Base-by-base conservation (phyloP, 768 basidiomycete species). In the Russula dissimulans region DNA sequence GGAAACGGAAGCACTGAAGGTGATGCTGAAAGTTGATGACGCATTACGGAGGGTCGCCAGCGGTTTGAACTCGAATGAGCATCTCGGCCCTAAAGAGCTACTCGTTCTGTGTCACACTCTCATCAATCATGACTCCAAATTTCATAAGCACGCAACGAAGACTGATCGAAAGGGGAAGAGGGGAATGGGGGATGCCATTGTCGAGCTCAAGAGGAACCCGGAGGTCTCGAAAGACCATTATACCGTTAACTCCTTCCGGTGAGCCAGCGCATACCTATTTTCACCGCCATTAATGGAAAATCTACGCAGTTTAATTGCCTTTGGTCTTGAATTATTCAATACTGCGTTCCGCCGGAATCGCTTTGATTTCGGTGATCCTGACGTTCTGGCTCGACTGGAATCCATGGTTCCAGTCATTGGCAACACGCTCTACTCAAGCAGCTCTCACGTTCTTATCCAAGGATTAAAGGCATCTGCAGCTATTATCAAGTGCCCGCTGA, bases 311-410 rank as follows among this genome's bases (percentile, higher is more conserved):
- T 98, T 98, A 67, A 84, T 97, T 34, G 81, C 84, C 5, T 92
- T 99, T 66, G 97, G 97, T 44, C 77, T 98, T 44, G 94, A 98
- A 55, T 77, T 99, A 4, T 87, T 98, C 69, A 82, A 87, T 66
- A 89, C 91, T 4, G 93, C 92, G 0, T 82, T 91, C 68, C 84
- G 90, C 50, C 83, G 93, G 7, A 87, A 84, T 57, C 86, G 86
- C 18, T 94, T 99, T 67, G 86, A 95, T 69, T 86, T 95, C 68
- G 81, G 81, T 29, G 86, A 97, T 65, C 62, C 77, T 9, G 75
- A 81, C n/a, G 77, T 89, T 54, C 78, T 94, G 59, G 76, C 85
- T n/a, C 86, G 93, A 34, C 76, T 99, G 26, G 92, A 94, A 60
- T 81, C 92, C 0, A 88, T 97, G 76, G 85, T 95, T 14, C 76